phyloP scores from a whole-genome alignment of 495 filamentous ascomycete species.

The Aspergillus conjunctus region DNA sequence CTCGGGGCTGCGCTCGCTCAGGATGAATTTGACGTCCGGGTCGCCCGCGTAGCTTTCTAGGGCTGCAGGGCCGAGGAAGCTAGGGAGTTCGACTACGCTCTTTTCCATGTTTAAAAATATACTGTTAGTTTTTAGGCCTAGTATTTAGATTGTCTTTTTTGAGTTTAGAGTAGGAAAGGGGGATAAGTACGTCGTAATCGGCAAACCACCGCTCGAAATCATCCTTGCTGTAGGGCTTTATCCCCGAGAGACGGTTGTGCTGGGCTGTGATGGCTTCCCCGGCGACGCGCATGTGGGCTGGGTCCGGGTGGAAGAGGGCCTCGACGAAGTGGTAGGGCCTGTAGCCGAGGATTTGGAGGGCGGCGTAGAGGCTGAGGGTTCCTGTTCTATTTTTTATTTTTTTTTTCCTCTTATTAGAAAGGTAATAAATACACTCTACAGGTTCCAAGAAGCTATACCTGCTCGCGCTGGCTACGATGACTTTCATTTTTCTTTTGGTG shows the following conservation, averaged over 20 bases:
- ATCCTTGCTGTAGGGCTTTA: background rate
- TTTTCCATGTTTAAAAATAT: too few species aligned
- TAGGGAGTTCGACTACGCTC: background rate
- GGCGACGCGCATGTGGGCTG: background rate
- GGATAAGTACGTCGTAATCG: background rate
- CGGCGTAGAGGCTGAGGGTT: constrained; percentile 5
- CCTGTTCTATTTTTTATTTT: constrained; percentile 6
- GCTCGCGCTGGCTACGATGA: constrained; percentile 15
- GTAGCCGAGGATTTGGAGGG: constrained; percentile 7
- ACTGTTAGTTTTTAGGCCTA: too few species aligned
- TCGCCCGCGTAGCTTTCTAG: background rate
- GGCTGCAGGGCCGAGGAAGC: background rate
- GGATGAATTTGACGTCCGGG: constrained; percentile 1
- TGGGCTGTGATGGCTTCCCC: constrained; percentile 5
- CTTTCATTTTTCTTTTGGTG: background rate
- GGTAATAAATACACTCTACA: background rate
- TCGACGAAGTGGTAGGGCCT: constrained; percentile 14
- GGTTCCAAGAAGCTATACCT: background rate
- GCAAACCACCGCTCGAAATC: background rate
- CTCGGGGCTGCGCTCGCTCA: background rate
- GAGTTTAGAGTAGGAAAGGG: background rate
- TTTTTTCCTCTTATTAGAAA: background rate
- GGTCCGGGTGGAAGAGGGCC: background rate
- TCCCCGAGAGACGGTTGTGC: background rate
- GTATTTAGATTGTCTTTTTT: too few species aligned